These are phyloP conservation scores for Naganishia vishniacii DNA, from an alignment of 768 basidiomycete genomes.

Conservation along the genomic window DNA sequence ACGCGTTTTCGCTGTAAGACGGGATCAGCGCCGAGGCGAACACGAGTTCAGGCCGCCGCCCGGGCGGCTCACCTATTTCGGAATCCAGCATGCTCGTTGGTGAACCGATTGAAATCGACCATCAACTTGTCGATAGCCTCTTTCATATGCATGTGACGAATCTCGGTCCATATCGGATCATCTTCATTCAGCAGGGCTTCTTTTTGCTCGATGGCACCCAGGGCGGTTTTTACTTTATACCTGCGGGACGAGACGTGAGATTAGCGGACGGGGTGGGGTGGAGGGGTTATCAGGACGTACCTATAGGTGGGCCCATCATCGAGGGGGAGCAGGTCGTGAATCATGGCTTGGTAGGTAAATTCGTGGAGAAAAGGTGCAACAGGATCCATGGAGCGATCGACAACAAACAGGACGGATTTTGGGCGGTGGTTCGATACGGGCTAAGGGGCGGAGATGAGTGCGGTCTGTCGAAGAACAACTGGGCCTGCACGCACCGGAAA, in stretches of 20 bases:
- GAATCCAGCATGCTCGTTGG: constrained; percentile 90
- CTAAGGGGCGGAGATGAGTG: no score
- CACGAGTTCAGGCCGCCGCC: no score
- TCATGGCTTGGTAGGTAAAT: constrained; percentile 99
- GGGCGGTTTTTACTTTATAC: constrained; percentile 86
- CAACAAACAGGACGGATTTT: constrained; percentile 76
- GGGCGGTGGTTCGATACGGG: constrained; percentile 51
- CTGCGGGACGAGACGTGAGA: no score
- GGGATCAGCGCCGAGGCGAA: neutral
- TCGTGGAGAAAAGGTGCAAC: constrained; percentile 87
- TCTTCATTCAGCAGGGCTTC: constrained; percentile 75
- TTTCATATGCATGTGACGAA: constrained; percentile 97
- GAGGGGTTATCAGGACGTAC: constrained; percentile 54
- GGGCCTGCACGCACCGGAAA: constrained; percentile 66
- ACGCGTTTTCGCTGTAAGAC: constrained; percentile 2
- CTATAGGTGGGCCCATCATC: constrained; percentile 78
- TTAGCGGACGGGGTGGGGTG: no score
- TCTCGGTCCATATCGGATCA: constrained; percentile 83
- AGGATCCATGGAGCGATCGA: constrained; percentile 94
- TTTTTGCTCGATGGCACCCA: constrained; percentile 80
- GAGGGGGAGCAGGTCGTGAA: constrained; percentile 84
- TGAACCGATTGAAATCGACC: constrained; percentile 89
- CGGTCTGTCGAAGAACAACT: no score
- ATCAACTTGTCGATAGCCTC: constrained; percentile 97
- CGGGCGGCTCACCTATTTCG: constrained; percentile 70